phyloP scores from a whole-genome alignment of 768 basidiomycete species.

The Scleroderma bovista region DNA sequence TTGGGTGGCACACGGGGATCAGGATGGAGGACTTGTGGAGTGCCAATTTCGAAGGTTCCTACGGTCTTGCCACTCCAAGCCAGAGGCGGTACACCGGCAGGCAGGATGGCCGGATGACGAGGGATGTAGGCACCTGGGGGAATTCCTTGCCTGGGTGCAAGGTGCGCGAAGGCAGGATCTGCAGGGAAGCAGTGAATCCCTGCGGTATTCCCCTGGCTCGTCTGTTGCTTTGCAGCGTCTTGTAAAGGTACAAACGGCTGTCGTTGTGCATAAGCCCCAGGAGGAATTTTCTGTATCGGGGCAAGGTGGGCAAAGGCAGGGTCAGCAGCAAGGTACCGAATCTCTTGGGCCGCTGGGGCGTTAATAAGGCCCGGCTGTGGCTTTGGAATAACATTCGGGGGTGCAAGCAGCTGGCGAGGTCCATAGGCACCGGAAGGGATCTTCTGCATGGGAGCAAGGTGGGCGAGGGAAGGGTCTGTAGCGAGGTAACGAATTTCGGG shows the following conservation, averaged over 20 bases:
- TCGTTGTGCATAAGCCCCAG: not conserved
- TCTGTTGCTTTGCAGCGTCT: not conserved
- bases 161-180: not conserved
- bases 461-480: not conserved
- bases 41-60: not conserved
- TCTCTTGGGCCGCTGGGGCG: not conserved
- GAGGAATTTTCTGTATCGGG: not conserved
- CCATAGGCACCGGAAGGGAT: not conserved
- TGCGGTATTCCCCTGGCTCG: not conserved
- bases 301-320: not conserved
- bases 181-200: not conserved
- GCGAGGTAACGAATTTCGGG: not conserved
- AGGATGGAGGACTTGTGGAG: not conserved
- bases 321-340: not conserved
- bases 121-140: not conserved
- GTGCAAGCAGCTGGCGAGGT: not conserved
- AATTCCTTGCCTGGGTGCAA: not conserved
- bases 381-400: not conserved
- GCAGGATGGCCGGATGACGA: not conserved
- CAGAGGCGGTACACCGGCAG: not conserved
- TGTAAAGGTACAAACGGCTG: not conserved
- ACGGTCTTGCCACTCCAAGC: not conserved
- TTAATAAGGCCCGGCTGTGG: not conserved
- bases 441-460: not conserved
- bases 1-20: not conserved